Conservation (phyloP, 805 yeast genomes). For the Yarrowia hollandica region DNA sequence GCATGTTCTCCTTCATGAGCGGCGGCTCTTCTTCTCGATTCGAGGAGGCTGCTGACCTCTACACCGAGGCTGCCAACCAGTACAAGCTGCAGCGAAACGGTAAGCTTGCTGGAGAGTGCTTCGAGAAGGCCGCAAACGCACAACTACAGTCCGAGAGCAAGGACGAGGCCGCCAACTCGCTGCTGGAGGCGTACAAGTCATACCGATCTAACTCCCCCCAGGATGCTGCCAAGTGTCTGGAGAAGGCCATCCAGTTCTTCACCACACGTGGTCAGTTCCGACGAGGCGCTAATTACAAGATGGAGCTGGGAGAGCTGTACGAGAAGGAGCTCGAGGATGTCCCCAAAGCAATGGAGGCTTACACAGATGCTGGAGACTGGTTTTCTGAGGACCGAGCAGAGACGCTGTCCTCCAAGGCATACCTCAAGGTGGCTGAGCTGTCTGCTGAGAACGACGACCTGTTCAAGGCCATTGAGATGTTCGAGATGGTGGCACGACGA, state of each 20-base stretch:
- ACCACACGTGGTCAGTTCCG: slow-evolving; percentile 92
- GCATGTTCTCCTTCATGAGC: slow-evolving; percentile 53
- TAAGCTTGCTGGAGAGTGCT: slow-evolving; percentile 72
- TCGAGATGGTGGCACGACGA: slow-evolving; percentile 74
- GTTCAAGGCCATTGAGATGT: slow-evolving; percentile 70
- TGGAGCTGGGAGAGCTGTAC: slow-evolving; percentile 84
- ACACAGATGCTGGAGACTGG: slow-evolving; percentile 96
- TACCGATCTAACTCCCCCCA: slow-evolving; percentile 70
- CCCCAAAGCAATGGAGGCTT: slow-evolving; percentile 68
- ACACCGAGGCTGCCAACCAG: slow-evolving; percentile 89
- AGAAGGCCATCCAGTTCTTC: slow-evolving; percentile 77
- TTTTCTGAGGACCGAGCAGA: slow-evolving; percentile 89
- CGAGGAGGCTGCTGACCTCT: slow-evolving; percentile 92
- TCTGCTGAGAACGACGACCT: slow-evolving; percentile 75
- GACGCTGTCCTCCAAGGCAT: slow-evolving; percentile 85
- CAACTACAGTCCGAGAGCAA: slow-evolving; percentile 72
- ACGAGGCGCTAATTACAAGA: slow-evolving; percentile 90
- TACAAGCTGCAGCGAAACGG: slow-evolving; percentile 72
- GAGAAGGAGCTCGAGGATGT: slow-evolving; percentile 72
- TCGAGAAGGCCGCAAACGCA: slow-evolving; percentile 79
- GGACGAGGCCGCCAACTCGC: slow-evolving; percentile 89
- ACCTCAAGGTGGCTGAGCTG: slow-evolving; percentile 84
- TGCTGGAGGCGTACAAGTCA: slow-evolving; percentile 87
- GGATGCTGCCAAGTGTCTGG: slow-evolving; percentile 70
- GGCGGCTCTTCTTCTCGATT: slow-evolving; percentile 59